These are phyloP conservation scores for Trichoderma sp. DNA, from an alignment of 2,329 filamentous ascomycete species.

Conservation along the genomic window DNA sequence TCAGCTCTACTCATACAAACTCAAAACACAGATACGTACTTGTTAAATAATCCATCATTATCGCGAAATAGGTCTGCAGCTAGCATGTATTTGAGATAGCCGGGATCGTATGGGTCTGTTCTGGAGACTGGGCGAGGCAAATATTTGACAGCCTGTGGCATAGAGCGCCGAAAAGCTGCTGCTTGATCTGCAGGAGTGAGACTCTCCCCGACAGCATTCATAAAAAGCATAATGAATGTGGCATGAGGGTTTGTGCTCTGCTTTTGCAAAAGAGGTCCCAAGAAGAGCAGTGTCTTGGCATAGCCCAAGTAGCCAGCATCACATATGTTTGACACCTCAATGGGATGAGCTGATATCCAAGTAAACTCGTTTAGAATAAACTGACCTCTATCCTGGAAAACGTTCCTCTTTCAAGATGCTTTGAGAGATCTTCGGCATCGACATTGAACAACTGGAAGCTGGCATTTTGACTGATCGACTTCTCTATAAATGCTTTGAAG, in stretches of 20 bases:
- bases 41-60: too few relatives aligned
- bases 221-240: slow-evolving; percentile 14
- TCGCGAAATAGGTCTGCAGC: too few relatives aligned
- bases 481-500: background rate
- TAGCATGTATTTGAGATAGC: too few relatives aligned
- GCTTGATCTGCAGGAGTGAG: background rate
- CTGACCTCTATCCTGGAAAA: slow-evolving; percentile 15
- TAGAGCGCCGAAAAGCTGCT: background rate
- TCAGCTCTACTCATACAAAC: too few relatives aligned
- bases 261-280: background rate
- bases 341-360: background rate
- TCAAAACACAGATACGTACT: too few relatives aligned
- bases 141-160: too few relatives aligned
- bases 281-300: background rate
- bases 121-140: background rate
- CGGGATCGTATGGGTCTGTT: too few relatives aligned
- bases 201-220: background rate
- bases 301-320: background rate
- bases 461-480: background rate
- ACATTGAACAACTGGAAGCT: background rate
- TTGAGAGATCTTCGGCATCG: background rate
- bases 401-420: background rate
- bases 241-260: background rate
- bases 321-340: slow-evolving; percentile 4
- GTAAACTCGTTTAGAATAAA: too few relatives aligned